A percentile compares a stretch with the other conserved stretches of the same genome.
phyloP scores from a whole-genome alignment of 2,329 filamentous ascomycete species.

The Claviceps fusiformis region DNA sequence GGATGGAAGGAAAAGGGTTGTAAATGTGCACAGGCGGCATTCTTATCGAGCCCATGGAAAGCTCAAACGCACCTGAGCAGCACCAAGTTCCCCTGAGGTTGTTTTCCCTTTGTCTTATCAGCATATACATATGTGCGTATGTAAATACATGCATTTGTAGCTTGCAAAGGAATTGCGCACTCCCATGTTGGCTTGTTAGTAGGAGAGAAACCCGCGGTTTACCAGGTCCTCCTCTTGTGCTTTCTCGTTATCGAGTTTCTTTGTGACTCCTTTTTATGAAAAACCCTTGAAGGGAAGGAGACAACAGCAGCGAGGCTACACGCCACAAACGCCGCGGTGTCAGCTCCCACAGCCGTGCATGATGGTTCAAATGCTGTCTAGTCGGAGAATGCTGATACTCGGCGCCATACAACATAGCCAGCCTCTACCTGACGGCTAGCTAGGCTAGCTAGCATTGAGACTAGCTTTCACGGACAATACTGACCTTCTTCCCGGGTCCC shows the following conservation, averaged over 20 bases:
- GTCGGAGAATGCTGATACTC: not conserved
- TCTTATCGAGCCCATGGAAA: too few relatives aligned
- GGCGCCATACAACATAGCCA: not conserved
- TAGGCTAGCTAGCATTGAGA: too few relatives aligned
- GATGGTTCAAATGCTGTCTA: not conserved
- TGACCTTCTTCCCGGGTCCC: not conserved
- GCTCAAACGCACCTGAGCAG: too few relatives aligned
- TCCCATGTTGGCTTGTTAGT: not conserved
- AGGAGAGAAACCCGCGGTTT: not conserved
- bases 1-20: too few relatives aligned
- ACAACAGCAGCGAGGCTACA: not conserved
- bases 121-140: not conserved
- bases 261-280: not conserved
- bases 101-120: not conserved
- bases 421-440: not conserved
- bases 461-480: not conserved
- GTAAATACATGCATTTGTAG: not conserved
- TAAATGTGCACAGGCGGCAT: too few relatives aligned
- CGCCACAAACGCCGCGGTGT: not conserved
- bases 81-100: too few relatives aligned
- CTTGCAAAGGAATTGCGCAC: too few relatives aligned
- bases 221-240: not conserved
- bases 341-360: not conserved
- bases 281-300: not conserved
- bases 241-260: not conserved